A percentile compares a stretch with the other conserved stretches of the same genome.
phyloP scores from a whole-genome alignment of 2,329 filamentous ascomycete genomes.

The Talaromyces funiculosus region DNA sequence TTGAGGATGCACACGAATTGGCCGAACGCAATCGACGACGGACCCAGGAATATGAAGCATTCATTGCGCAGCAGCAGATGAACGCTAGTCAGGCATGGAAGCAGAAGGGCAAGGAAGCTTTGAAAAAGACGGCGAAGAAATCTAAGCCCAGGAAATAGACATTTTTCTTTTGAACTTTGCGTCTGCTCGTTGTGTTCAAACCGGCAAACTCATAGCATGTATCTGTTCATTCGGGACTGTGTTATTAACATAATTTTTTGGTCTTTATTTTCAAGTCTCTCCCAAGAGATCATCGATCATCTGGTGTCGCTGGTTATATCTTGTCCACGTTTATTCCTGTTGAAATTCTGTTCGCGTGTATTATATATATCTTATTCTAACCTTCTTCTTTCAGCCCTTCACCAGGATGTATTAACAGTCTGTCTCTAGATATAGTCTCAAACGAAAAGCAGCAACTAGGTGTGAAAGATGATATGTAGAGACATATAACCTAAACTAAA shows the following conservation, averaged over 20 bases:
- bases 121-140: not conserved
- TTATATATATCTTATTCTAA: conserved; percentile 4
- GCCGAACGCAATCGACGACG: not conserved
- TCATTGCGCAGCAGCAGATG: not conserved
- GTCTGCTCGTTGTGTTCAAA: not conserved
- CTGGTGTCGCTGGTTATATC: not conserved
- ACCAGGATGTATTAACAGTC: conserved; percentile 9
- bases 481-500: not conserved
- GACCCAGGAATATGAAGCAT: not conserved
- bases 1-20: conserved; percentile 3
- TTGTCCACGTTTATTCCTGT: not conserved
- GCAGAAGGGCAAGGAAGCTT: not conserved
- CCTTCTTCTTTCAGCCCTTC: not conserved
- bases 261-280: not conserved
- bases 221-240: conserved; percentile 5
- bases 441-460: not conserved
- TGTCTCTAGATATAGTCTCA: not conserved
- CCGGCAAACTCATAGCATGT: not conserved
- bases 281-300: not conserved
- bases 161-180: not conserved
- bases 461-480: not conserved
- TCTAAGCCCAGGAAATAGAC: not conserved
- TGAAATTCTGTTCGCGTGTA: not conserved
- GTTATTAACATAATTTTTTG: not conserved
- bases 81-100: conserved; percentile 5